Evolutionary conservation across 2,329 filamentous ascomycete genomes (phyloP).

Genomic region (Pseudocercospora vitis): DNA sequence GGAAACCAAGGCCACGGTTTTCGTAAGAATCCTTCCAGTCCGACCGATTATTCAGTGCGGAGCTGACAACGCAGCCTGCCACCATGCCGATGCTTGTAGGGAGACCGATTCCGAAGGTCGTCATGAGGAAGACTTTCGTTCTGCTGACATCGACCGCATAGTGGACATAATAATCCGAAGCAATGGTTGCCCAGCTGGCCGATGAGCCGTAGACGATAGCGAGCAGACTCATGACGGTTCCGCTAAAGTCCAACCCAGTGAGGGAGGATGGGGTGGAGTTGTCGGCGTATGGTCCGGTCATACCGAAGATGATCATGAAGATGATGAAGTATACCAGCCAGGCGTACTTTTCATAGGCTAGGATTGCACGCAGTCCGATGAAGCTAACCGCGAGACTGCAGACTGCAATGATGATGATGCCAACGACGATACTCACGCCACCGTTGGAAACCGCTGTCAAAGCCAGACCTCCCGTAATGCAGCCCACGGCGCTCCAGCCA

Average conservation of each 20-base stretch:
- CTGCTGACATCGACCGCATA: conserved; percentile 43
- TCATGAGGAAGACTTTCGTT: conserved; percentile 46
- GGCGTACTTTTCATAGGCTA: conserved; percentile 52
- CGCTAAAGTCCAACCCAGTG: conserved; percentile 34
- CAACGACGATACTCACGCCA: conserved; percentile 45
- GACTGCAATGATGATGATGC: conserved; percentile 46
- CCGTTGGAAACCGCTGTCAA: conserved; percentile 46
- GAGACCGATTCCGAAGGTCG: conserved; percentile 44
- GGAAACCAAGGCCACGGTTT: conserved; percentile 49
- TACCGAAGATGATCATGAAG: conserved; percentile 50
- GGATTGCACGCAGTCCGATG: conserved; percentile 46
- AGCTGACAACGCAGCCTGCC: conserved; percentile 43
- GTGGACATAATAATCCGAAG: conserved; percentile 47
- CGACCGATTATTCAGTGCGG: conserved; percentile 43
- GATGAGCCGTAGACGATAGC: conserved; percentile 43
- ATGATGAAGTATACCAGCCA: conserved; percentile 52
- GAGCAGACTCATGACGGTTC: conserved; percentile 34
- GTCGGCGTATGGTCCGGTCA: conserved; percentile 48
- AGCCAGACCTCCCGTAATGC: conserved; percentile 46
- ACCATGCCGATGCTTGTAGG: conserved; percentile 48
- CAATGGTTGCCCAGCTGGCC: conserved; percentile 44
- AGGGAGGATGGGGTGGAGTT: conserved; percentile 35
- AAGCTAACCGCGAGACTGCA: conserved; percentile 42
- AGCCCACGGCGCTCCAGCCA: conserved; percentile 45
- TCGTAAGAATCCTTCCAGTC: conserved; percentile 43